Percentiles rank a stretch among this genome's conserved stretches.
These are phyloP conservation scores for Crithidia fasciculata DNA, from an alignment of 208 protist species.

Conservation along the genomic window DNA sequence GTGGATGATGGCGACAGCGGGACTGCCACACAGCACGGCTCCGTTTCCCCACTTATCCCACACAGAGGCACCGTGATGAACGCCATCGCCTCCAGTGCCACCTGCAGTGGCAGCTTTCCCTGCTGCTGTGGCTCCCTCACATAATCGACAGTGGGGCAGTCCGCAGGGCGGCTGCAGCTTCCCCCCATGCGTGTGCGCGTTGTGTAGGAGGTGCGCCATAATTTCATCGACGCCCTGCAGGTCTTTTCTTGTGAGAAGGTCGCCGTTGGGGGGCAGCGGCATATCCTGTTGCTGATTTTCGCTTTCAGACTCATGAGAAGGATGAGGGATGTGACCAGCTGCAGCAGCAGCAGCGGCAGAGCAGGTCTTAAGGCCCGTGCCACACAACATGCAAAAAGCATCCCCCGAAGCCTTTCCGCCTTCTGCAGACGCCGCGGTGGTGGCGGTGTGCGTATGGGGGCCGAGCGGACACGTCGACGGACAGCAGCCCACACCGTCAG, in stretches of 20 bases:
- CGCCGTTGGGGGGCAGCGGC: background rate
- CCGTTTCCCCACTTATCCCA: slow-evolving; percentile 10
- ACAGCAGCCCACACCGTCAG: background rate
- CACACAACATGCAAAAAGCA: slow-evolving; percentile 32
- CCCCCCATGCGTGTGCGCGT: slow-evolving; percentile 11
- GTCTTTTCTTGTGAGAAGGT: slow-evolving; percentile 17
- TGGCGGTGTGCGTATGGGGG: background rate
- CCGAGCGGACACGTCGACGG: slow-evolving; percentile 12
- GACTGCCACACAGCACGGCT: slow-evolving; percentile 39
- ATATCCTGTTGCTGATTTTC: too few relatives aligned
- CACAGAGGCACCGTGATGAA: background rate
- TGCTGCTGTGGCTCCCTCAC: background rate
- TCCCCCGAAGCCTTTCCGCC: background rate
- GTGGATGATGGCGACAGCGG: slow-evolving; percentile 54
- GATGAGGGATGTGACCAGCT: too few relatives aligned
- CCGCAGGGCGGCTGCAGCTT: slow-evolving; percentile 35
- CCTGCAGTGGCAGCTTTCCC: background rate
- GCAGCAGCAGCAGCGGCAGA: background rate
- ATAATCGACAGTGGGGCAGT: slow-evolving; percentile 44
- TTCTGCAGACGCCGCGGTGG: too few relatives aligned
- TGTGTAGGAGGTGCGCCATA: slow-evolving; percentile 30
- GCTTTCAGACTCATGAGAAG: too few relatives aligned
- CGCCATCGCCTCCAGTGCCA: background rate
- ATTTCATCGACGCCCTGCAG: slow-evolving; percentile 40
- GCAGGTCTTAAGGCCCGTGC: slow-evolving; percentile 3